These are phyloP conservation scores for Raffaelea arxii DNA, from an alignment of 2,329 filamentous ascomycete genomes.

Conservation along the genomic window DNA sequence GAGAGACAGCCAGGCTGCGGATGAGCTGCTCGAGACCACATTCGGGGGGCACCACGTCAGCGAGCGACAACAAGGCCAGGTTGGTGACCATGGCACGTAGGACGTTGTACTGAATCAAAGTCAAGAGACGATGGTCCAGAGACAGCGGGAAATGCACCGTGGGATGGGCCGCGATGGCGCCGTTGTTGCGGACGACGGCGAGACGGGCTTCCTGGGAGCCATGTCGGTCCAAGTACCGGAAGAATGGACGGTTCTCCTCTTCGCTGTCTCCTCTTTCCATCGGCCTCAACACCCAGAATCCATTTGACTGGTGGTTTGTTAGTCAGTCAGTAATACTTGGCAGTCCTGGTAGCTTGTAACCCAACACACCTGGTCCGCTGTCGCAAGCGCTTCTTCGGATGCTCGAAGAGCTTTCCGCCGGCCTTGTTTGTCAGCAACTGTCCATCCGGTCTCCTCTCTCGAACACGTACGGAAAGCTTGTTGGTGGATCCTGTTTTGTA, in stretches of 20 bases:
- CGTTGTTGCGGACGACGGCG: no score
- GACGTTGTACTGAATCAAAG: conserved; percentile 14
- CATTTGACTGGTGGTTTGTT: conserved; percentile 1
- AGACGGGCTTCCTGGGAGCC: no score
- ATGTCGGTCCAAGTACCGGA: no score
- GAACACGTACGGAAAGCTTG: conserved; percentile 9
- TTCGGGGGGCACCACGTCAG: conserved; percentile 5
- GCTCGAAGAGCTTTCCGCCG: conserved; percentile 4
- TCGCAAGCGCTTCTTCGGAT: neutral
- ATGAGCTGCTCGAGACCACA: conserved; percentile 5
- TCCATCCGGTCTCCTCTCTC: neutral
- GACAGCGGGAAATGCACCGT: conserved; percentile 12
- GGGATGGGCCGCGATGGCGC: no score
- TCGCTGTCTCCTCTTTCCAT: no score
- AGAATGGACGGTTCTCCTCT: no score
- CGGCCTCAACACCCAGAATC: conserved; percentile 7
- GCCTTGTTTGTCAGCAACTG: neutral
- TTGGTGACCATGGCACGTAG: conserved; percentile 11
- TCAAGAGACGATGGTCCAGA: conserved; percentile 11
- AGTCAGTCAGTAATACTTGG: neutral
- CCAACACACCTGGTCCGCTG: neutral
- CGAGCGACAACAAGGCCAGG: conserved; percentile 6
- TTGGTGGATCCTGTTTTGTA: conserved; percentile 12
- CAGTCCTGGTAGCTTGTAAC: neutral
- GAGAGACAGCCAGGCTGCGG: neutral